Percentiles rank a stretch among this genome's conserved stretches.
These are phyloP conservation scores for Suhomyces atakaporum DNA, from an alignment of 1,139 yeast species.

Conservation along the genomic window DNA sequence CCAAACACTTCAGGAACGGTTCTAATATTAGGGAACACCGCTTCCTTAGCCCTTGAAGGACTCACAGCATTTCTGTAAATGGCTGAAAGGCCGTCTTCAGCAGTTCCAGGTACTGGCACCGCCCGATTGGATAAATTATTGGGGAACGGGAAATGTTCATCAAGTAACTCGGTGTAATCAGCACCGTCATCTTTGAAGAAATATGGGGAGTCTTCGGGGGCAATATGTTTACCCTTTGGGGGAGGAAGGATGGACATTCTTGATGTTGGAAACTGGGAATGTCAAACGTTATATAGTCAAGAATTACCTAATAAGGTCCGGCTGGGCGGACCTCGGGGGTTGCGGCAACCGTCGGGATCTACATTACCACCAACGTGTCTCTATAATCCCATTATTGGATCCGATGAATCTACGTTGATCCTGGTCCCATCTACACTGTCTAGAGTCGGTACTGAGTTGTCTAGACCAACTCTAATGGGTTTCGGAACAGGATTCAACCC, in stretches of 20 bases:
- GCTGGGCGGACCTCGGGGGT: slow-evolving; percentile 1
- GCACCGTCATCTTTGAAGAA: slow-evolving; percentile 17
- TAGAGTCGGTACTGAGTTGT: too few species aligned
- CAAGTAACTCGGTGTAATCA: slow-evolving; percentile 16
- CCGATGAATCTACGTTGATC: too few species aligned
- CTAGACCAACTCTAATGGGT: too few species aligned
- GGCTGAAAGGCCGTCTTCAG: slow-evolving; percentile 31
- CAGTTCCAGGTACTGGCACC: slow-evolving; percentile 34
- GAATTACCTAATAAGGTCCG: not conserved
- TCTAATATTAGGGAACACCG: slow-evolving; percentile 19
- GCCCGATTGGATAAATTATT: slow-evolving; percentile 16
- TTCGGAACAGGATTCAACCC: too few species aligned
- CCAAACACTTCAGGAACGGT: slow-evolving; percentile 20
- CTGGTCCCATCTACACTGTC: too few species aligned
- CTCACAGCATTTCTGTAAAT: slow-evolving; percentile 35
- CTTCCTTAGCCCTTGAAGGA: slow-evolving; percentile 26
- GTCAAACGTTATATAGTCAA: not conserved
- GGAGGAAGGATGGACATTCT: slow-evolving; percentile 22
- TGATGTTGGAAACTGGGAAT: not conserved
- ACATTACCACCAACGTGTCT: too few species aligned
- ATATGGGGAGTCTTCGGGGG: slow-evolving; percentile 23
- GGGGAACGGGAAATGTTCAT: slow-evolving; percentile 29
- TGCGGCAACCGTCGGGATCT: too few species aligned
- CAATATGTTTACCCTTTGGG: slow-evolving; percentile 11
- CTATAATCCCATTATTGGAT: too few species aligned